These are phyloP conservation scores for Coccomyxa sp. DNA, from an alignment of 139 green algal species.

Conservation along the genomic window DNA sequence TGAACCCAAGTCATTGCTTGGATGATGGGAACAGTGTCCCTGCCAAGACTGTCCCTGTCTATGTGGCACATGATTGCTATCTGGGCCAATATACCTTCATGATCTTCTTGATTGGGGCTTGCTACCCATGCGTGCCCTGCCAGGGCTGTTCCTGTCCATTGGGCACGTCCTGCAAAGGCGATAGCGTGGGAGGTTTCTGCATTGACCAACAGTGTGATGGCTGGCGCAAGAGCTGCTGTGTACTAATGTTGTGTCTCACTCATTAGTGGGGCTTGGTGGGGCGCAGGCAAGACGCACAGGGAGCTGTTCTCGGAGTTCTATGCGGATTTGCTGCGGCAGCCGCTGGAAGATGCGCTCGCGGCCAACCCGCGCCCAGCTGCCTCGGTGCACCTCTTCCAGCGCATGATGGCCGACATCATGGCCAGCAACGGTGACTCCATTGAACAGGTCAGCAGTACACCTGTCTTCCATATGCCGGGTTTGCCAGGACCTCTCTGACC, in stretches of 20 bases:
- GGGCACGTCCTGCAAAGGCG: too few species aligned
- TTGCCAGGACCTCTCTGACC: too few species aligned
- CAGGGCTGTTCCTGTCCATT: too few species aligned
- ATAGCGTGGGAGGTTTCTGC: too few species aligned
- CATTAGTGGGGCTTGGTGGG: too few species aligned
- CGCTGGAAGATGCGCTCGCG: conserved; percentile 56
- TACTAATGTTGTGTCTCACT: too few species aligned
- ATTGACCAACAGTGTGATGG: too few species aligned
- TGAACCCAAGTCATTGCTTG: neutral
- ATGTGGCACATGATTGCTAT: too few species aligned
- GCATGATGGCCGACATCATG: conserved; percentile 80
- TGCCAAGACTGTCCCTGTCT: conserved; percentile 3
- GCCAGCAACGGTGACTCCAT: conserved; percentile 31
- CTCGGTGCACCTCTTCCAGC: conserved; percentile 53
- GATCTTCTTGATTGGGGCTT: too few species aligned
- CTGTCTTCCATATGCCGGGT: neutral
- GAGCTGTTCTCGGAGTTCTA: conserved; percentile 88
- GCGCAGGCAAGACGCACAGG: conserved; percentile 63
- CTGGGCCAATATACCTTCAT: too few species aligned
- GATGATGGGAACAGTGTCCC: neutral
- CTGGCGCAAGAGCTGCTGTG: too few species aligned
- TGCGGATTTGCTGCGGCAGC: conserved; percentile 54
- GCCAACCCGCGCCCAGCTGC: conserved; percentile 38
- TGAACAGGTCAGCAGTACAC: conserved; percentile 20
- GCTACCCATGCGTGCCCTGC: too few species aligned